Evolutionary conservation across 441 rosid genomes (phyloP).

Genomic region (Jatropha multifida): DNA sequence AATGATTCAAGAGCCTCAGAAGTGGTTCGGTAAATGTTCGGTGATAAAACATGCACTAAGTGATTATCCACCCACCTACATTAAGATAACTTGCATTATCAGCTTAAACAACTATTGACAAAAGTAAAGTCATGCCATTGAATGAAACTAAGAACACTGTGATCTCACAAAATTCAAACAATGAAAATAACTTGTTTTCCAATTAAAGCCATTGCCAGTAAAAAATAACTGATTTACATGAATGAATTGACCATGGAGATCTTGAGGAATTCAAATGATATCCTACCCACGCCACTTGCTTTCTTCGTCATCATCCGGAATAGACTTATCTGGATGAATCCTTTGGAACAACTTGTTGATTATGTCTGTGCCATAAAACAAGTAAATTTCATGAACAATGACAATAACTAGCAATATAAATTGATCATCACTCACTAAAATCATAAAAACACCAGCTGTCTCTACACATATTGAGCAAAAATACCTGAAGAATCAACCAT

Average conservation of each 20-base stretch:
- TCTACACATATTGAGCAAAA: neutral
- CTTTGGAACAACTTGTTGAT: conserved; percentile 53
- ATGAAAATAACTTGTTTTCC: neutral
- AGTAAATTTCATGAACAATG: neutral
- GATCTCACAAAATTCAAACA: neutral
- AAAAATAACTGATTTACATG: neutral
- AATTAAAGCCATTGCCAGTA: neutral
- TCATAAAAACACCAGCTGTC: neutral
- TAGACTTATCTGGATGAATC: conserved; percentile 56
- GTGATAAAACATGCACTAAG: conserved; percentile 89
- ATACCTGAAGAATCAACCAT: conserved; percentile 94
- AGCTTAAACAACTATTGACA: neutral
- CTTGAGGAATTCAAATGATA: conserved; percentile 6
- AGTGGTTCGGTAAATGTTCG: conserved; percentile 76
- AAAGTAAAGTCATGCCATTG: conserved; percentile 1
- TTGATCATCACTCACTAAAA: neutral
- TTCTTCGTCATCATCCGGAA: conserved; percentile 63
- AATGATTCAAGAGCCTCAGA: conserved; percentile 93
- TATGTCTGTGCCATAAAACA: conserved; percentile 52
- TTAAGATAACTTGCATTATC: conserved; percentile 10
- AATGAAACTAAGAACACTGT: neutral
- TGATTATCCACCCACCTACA: conserved; percentile 94
- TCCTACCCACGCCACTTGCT: conserved; percentile 78
- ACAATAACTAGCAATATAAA: neutral
- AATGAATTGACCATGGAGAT: neutral